These are phyloP conservation scores for Clavulina sp. DNA, from an alignment of 768 basidiomycete genomes.

Conservation along the genomic window DNA sequence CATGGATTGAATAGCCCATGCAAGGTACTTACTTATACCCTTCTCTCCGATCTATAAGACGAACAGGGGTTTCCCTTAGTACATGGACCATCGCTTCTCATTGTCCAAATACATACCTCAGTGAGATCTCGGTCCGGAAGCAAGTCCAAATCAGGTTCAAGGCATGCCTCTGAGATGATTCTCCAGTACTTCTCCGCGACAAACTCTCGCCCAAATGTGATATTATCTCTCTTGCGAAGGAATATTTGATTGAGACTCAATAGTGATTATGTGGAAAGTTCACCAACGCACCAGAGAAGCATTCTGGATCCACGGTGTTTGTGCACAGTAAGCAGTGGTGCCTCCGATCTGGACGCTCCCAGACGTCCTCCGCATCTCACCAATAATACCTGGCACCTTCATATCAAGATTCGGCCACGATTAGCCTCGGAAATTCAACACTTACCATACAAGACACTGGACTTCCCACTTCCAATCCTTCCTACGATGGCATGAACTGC, in stretches of 20 bases:
- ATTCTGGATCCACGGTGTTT: constrained; percentile 48
- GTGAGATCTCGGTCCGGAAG: constrained; percentile 22
- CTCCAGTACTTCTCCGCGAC: constrained; percentile 18
- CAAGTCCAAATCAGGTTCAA: constrained; percentile 21
- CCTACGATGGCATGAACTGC: no score
- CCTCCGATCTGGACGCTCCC: constrained; percentile 42
- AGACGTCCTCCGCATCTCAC: constrained; percentile 45
- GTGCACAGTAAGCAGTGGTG: constrained; percentile 39
- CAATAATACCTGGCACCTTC: constrained; percentile 17
- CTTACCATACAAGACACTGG: no score
- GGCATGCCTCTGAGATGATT: constrained; percentile 12
- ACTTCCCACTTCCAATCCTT: no score
- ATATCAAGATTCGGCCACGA: no score
- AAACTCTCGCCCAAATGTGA: constrained; percentile 21
- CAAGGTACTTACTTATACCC: constrained; percentile 14
- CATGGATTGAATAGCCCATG: not conserved
- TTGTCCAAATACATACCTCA: no score
- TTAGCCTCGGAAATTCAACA: no score
- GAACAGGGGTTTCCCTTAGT: no score
- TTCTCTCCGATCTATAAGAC: constrained; percentile 27
- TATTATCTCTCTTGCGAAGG: constrained; percentile 25
- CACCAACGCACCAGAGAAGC: constrained; percentile 41
- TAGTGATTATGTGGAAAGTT: not conserved
- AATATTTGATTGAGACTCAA: constrained; percentile 9
- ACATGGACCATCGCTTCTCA: no score